phyloP scores from a whole-genome alignment of 2,329 filamentous ascomycete species.

The Aspergillus spinulosporus region DNA sequence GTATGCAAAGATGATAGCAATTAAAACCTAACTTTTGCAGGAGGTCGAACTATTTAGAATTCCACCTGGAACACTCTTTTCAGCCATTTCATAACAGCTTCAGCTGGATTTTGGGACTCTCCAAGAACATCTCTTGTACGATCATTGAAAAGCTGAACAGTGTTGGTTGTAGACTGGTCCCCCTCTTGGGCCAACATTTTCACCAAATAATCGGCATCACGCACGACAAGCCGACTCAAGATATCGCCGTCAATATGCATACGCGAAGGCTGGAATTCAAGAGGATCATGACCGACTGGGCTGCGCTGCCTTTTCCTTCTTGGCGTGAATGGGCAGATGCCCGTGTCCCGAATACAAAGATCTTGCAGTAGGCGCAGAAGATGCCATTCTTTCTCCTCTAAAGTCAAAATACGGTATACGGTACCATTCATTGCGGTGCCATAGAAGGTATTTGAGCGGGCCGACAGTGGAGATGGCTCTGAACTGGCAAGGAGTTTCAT shows the following conservation, averaged over 20 bases:
- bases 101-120: constrained; percentile 27
- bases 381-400: constrained; percentile 63
- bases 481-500: constrained; percentile 30
- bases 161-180: constrained; percentile 17
- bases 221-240: constrained; percentile 56
- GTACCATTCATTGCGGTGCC: constrained; percentile 70
- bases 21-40: background rate
- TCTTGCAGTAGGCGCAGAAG: constrained; percentile 74
- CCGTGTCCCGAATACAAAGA: constrained; percentile 54
- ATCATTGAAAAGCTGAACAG: constrained; percentile 47
- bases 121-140: constrained; percentile 54
- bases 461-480: constrained; percentile 18
- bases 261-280: constrained; percentile 43
- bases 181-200: constrained; percentile 31
- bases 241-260: constrained; percentile 71
- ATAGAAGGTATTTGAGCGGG: constrained; percentile 53
- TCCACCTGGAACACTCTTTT: constrained; percentile 32
- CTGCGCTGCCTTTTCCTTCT: constrained; percentile 31
- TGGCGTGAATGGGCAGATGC: constrained; percentile 53
- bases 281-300: constrained; percentile 42
- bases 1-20: background rate
- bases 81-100: constrained; percentile 38
- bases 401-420: constrained; percentile 66
- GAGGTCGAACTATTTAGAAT: constrained; percentile 17
- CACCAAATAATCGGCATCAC: constrained; percentile 35